These are phyloP conservation scores for Rhodotorula mucilaginosa DNA, from an alignment of 1,284 basidiomycete genomes.

Conservation along the genomic window DNA sequence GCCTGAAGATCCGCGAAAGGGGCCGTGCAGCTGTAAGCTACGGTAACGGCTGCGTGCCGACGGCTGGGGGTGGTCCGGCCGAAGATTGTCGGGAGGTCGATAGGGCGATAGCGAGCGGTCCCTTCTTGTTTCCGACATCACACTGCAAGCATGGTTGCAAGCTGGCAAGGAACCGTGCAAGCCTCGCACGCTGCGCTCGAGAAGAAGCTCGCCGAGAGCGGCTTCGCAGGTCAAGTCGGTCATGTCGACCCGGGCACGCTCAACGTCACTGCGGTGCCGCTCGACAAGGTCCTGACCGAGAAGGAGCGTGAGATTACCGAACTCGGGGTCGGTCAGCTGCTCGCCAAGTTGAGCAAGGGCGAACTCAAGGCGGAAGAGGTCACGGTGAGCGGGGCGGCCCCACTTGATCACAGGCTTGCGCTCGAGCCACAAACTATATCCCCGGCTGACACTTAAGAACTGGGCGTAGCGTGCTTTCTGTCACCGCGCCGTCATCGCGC, in stretches of 20 bases:
- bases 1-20: no score
- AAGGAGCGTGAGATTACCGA: constrained; percentile 68
- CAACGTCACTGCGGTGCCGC: constrained; percentile 43
- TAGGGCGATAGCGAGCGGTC: no score
- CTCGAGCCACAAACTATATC: no score
- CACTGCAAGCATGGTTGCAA: not conserved
- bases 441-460: not conserved
- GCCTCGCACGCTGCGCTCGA: not conserved
- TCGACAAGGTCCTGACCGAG: constrained; percentile 58
- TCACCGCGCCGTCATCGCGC: constrained; percentile 48
- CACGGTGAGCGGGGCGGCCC: constrained; percentile 37
- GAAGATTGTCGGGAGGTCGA: no score
- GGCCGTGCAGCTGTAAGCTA: no score
- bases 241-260: not conserved
- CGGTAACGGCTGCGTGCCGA: no score
- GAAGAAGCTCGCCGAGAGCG: not conserved
- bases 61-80: no score
- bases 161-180: not conserved
- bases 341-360: constrained; percentile 43
- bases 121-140: not conserved
- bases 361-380: constrained; percentile 45
- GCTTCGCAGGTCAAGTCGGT: not conserved
- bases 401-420: not conserved
- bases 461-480: constrained; percentile 41
- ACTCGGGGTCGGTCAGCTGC: constrained; percentile 46